phyloP scores from a whole-genome alignment of 805 yeast genomes.

The Torulaspora franciscae region DNA sequence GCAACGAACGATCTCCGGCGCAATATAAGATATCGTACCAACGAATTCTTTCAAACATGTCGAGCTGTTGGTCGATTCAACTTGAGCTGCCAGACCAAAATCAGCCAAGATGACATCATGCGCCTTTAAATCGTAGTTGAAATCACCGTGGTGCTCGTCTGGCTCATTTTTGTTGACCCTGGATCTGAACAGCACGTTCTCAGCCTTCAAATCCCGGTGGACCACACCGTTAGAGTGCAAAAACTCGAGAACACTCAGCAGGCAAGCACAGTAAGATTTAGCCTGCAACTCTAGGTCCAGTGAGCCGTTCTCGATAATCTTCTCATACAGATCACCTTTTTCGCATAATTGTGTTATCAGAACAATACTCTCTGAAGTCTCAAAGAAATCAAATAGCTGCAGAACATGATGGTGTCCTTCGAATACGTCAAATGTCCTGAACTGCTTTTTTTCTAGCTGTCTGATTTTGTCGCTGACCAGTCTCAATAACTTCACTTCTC shows the following conservation, averaged over 20 bases:
- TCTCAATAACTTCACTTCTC: conserved; percentile 53
- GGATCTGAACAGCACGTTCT: conserved; percentile 52
- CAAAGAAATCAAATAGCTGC: conserved; percentile 63
- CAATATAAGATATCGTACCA: conserved; percentile 72
- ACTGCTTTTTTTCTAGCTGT: conserved; percentile 36
- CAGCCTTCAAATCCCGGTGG: conserved; percentile 72
- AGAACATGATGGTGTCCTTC: conserved; percentile 47
- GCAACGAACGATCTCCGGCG: conserved; percentile 59
- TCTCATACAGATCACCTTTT: conserved; percentile 66
- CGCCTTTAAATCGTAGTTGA: conserved; percentile 32
- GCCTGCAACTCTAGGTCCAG: conserved; percentile 46
- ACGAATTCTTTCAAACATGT: conserved; percentile 44
- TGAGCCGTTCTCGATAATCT: conserved; percentile 45
- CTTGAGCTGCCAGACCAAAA: conserved; percentile 58
- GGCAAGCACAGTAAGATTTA: conserved; percentile 44
- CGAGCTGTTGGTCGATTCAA: conserved; percentile 36
- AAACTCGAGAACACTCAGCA: conserved; percentile 52
- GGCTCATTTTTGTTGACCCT: conserved; percentile 24
- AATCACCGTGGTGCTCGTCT: conserved; percentile 39
- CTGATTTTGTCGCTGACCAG: conserved; percentile 24
- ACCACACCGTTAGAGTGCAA: conserved; percentile 56
- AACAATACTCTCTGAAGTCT: conserved; percentile 52
- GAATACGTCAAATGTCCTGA: conserved; percentile 18
- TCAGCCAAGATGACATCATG: conserved; percentile 37
- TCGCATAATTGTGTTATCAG: conserved; percentile 62